A percentile compares a stretch with the other conserved stretches of the same genome.
Conservation (phyloP, 768 basidiomycete species). For the Lentinula sp. region DNA sequence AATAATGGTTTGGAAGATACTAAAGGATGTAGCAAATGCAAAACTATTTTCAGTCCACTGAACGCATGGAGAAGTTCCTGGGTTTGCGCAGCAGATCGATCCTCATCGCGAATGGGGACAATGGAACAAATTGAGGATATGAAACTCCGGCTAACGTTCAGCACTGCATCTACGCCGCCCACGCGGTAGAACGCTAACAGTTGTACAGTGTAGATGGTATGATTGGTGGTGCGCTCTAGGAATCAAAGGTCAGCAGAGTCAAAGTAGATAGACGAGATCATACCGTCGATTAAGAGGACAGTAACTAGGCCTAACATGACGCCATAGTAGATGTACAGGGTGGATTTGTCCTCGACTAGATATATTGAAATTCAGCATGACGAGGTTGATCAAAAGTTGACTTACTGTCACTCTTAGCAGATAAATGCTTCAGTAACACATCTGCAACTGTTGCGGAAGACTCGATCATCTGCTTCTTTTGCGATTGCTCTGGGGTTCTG, state of each 20-base stretch:
- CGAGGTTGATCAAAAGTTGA: neutral
- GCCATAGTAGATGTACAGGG: conserved; percentile 40
- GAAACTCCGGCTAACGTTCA: conserved; percentile 50
- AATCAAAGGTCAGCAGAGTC: conserved; percentile 3
- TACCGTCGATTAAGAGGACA: conserved; percentile 45
- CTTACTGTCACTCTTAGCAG: conserved; percentile 47
- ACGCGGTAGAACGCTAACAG: conserved; percentile 66
- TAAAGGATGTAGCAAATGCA: conserved; percentile 72
- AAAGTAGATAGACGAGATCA: conserved; percentile 6
- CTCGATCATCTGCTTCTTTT: conserved; percentile 71
- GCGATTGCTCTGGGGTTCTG: conserved; percentile 66
- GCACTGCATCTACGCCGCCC: conserved; percentile 67
- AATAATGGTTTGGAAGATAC: conserved; percentile 76
- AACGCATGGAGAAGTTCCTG: conserved; percentile 73
- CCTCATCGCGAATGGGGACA: conserved; percentile 26
- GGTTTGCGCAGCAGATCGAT: conserved; percentile 49
- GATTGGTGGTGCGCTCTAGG: conserved; percentile 70
- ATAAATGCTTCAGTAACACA: conserved; percentile 69
- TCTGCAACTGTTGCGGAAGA: conserved; percentile 67
- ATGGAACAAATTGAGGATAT: conserved; percentile 29
- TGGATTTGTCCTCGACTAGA: conserved; percentile 18
- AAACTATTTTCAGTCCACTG: conserved; percentile 73
- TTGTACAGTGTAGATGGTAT: conserved; percentile 77
- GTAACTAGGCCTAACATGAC: conserved; percentile 41
- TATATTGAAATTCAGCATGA: neutral